Percentiles rank a stretch among this genome's conserved stretches.
phyloP scores from a whole-genome alignment of 202 grass and related monocot species.

The Setaria italica region DNA sequence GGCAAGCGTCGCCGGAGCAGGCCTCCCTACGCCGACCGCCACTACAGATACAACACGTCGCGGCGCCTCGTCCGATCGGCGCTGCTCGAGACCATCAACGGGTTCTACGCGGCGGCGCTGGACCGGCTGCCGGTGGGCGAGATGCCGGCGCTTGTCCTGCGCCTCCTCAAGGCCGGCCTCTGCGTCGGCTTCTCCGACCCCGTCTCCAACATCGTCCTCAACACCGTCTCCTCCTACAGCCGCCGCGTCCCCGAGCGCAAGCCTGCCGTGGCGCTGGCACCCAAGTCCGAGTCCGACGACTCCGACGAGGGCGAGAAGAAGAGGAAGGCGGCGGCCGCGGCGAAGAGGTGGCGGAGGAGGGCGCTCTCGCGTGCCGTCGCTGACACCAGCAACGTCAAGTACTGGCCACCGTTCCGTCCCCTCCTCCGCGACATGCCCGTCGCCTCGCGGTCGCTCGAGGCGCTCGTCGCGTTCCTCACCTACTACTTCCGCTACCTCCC shows the following conservation, averaged over 20 bases:
- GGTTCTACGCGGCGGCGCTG: slow-evolving; percentile 29
- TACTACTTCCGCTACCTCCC: not conserved
- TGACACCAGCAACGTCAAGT: not conserved
- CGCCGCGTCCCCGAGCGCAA: not conserved
- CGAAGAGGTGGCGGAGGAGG: not conserved
- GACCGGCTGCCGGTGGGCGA: slow-evolving; percentile 17
- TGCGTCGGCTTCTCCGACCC: slow-evolving; percentile 22
- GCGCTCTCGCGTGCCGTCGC: not conserved
- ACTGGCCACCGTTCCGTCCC: not conserved
- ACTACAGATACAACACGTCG: not conserved
- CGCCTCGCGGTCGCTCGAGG: not conserved
- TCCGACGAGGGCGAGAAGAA: not conserved
- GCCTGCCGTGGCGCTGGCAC: not conserved
- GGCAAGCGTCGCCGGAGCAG: not conserved
- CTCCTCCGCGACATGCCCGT: slow-evolving; percentile 10
- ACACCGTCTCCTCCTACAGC: slow-evolving; percentile 17
- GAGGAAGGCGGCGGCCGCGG: not conserved
- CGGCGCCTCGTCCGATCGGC: not conserved
- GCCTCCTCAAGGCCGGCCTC: slow-evolving; percentile 22
- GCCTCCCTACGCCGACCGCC: not conserved
- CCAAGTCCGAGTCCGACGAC: not conserved
- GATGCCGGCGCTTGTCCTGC: slow-evolving; percentile 23
- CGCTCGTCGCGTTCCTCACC: slow-evolving; percentile 27
- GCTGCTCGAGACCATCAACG: slow-evolving; percentile 18
- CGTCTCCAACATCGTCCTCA: slow-evolving; percentile 17